Percentiles rank a stretch among this genome's conserved stretches.
These are phyloP conservation scores for Syzygium aqueum DNA, from an alignment of 345 rosid species.

Conservation along the genomic window DNA sequence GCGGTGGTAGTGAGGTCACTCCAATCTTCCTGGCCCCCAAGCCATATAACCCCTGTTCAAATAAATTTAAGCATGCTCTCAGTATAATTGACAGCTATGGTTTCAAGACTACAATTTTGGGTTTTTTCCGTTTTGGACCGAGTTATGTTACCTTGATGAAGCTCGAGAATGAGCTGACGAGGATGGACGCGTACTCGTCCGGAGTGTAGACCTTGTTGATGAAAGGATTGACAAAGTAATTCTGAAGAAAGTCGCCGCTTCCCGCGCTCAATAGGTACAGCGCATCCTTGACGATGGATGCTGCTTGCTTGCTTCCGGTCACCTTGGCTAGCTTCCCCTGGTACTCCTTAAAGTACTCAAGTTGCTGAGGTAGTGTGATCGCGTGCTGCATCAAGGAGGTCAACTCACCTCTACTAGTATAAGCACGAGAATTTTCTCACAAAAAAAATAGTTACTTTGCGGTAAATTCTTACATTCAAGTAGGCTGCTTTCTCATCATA, in stretches of 20 bases:
- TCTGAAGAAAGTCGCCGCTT: constrained; percentile 82
- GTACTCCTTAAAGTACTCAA: constrained; percentile 74
- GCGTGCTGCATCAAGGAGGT: constrained; percentile 52
- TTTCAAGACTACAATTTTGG: neutral
- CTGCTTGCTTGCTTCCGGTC: constrained; percentile 51
- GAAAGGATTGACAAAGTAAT: constrained; percentile 75
- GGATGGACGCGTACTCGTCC: constrained; percentile 61
- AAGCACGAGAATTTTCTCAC: neutral
- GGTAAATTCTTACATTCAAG: constrained; percentile 26
- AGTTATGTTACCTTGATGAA: constrained; percentile 46
- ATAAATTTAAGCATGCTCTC: neutral
- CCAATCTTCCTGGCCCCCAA: constrained; percentile 82
- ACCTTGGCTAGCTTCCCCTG: constrained; percentile 50
- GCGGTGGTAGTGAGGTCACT: constrained; percentile 84
- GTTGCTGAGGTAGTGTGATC: constrained; percentile 61
- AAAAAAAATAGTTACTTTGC: neutral
- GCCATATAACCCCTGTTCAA: constrained; percentile 41
- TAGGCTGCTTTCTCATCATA: constrained; percentile 71
- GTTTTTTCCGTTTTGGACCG: neutral
- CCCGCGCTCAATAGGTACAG: constrained; percentile 71
- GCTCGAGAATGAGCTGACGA: constrained; percentile 37
- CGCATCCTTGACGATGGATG: constrained; percentile 51
- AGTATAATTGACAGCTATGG: neutral
- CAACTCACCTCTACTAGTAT: neutral
- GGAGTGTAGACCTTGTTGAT: constrained; percentile 44